These are phyloP conservation scores for Brassica cretica DNA, from an alignment of 345 rosid genomes.

Conservation along the genomic window DNA sequence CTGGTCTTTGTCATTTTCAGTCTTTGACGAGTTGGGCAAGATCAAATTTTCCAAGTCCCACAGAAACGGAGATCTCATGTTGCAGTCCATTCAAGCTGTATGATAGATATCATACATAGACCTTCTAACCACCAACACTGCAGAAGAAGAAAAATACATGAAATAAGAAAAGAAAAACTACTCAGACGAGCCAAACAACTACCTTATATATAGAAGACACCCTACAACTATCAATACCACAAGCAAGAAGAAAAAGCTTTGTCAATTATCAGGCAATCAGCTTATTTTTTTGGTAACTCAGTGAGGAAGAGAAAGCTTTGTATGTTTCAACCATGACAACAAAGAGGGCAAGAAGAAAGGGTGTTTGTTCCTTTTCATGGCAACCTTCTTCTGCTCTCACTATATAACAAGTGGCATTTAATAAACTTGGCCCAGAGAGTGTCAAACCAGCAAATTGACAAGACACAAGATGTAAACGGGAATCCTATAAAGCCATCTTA, in stretches of 20 bases:
- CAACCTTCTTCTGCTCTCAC: slow-evolving; percentile 30
- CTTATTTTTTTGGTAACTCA: neutral
- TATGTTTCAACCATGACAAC: slow-evolving; percentile 35
- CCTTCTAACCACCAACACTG: slow-evolving; percentile 17
- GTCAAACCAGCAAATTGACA: slow-evolving; percentile 10
- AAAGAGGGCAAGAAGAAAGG: slow-evolving; percentile 20
- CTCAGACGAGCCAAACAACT: neutral
- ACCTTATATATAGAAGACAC: neutral
- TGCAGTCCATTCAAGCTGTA: slow-evolving; percentile 72
- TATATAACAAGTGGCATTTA: slow-evolving; percentile 37
- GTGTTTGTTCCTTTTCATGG: slow-evolving; percentile 11
- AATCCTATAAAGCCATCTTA: neutral
- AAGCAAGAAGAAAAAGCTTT: neutral
- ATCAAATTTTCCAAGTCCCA: slow-evolving; percentile 86
- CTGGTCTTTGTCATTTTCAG: slow-evolving; percentile 52
- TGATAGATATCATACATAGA: slow-evolving; percentile 47
- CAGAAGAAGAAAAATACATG: neutral
- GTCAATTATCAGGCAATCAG: neutral
- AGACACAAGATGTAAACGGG: slow-evolving; percentile 1
- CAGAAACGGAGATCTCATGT: slow-evolving; percentile 54
- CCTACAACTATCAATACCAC: neutral
- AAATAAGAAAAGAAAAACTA: neutral
- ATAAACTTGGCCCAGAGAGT: slow-evolving; percentile 8
- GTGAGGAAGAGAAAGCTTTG: slow-evolving; percentile 21
- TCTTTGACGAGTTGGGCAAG: slow-evolving; percentile 49